These are phyloP conservation scores for Citrus reticulata DNA, from an alignment of 345 rosid genomes.

Conservation along the genomic window DNA sequence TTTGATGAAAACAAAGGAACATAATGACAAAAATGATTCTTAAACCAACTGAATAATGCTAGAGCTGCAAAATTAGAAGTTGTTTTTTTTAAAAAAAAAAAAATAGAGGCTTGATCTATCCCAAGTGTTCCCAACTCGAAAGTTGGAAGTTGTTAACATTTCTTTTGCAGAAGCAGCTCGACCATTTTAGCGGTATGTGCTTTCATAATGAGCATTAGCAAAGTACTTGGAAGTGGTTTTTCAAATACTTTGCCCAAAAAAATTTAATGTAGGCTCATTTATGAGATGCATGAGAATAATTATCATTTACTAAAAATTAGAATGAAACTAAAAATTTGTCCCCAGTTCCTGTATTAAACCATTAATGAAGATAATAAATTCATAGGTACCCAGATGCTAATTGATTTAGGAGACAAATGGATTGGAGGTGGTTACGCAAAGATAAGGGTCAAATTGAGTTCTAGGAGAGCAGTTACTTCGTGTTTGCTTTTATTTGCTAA, in stretches of 20 bases:
- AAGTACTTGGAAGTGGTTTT: no score
- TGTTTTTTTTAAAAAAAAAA: background rate
- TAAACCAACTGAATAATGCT: background rate
- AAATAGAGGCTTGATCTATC: background rate
- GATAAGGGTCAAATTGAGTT: background rate
- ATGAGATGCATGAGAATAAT: no score
- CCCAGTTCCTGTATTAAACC: background rate
- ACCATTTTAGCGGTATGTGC: no score
- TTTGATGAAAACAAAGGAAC: background rate
- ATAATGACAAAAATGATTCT: background rate
- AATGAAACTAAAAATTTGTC: no score
- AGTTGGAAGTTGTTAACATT: no score
- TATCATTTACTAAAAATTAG: no score
- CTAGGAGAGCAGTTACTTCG: background rate
- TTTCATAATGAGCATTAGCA: no score
- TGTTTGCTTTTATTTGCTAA: background rate
- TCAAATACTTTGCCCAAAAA: no score
- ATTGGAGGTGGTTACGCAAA: background rate
- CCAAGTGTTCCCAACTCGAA: no score
- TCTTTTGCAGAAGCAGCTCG: no score
- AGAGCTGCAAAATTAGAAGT: background rate
- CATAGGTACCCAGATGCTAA: background rate
- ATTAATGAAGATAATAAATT: background rate
- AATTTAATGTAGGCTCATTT: no score
- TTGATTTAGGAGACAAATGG: background rate